Conservation (phyloP, 176 grass and related monocot genomes). For the Eragrostis nindensis region DNA sequence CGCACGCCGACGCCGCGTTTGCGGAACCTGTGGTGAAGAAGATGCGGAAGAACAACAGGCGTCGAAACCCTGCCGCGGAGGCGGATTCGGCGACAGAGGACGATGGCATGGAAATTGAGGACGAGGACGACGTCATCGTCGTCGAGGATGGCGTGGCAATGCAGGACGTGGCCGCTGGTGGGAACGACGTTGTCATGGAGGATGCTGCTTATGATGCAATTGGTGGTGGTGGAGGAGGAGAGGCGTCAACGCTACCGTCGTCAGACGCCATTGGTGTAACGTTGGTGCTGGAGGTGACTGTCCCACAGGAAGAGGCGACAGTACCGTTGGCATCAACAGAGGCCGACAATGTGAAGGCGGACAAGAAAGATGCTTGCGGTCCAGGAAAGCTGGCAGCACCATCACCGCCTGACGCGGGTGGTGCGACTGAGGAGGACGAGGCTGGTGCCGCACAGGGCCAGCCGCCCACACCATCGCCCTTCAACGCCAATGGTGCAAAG, state of each 20-base stretch:
- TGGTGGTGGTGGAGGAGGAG: not conserved
- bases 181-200: not conserved
- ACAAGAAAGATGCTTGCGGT: too few relatives aligned
- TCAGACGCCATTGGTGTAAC: not conserved
- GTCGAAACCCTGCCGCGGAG: too few relatives aligned
- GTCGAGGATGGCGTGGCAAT: too few relatives aligned
- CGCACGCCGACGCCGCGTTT: conserved; percentile 6
- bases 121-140: too few relatives aligned
- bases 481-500: not conserved
- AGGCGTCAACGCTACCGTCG: not conserved
- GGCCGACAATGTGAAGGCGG: too few relatives aligned
- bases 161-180: too few relatives aligned
- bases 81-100: not conserved
- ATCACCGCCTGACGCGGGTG: not conserved
- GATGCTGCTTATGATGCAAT: not conserved
- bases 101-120: too few relatives aligned
- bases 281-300: not conserved
- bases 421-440: not conserved
- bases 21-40: not conserved
- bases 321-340: not conserved
- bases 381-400: too few relatives aligned
- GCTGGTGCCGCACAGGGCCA: not conserved
- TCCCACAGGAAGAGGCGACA: not conserved
- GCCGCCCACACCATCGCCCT: not conserved
- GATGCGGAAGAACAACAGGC: not conserved